Percentiles rank a stretch among this genome's conserved stretches.
phyloP scores from a whole-genome alignment of 148 eudicot species.

The Tetragonia tetragonoides region DNA sequence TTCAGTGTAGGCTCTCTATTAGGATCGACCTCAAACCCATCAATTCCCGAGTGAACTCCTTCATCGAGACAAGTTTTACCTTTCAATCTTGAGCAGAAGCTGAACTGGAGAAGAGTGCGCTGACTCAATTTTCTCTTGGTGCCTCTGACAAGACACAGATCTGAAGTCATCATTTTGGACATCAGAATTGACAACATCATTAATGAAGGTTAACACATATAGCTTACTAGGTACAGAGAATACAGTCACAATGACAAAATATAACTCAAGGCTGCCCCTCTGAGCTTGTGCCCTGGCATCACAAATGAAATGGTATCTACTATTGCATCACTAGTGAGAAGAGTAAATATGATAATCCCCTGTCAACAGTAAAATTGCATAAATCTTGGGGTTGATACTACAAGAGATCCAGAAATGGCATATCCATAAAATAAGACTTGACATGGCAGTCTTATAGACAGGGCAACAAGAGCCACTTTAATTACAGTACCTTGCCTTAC shows the following conservation, averaged over 20 bases:
- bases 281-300: background rate
- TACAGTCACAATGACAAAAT: background rate
- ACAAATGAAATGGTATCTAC: background rate
- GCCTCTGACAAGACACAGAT: slow-evolving; percentile 73
- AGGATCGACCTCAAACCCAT: slow-evolving; percentile 22
- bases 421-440: background rate
- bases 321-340: background rate
- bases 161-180: slow-evolving; percentile 38
- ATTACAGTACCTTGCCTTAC: background rate
- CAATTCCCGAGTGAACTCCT: slow-evolving; percentile 21
- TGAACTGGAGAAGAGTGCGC: slow-evolving; percentile 71
- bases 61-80: slow-evolving; percentile 19
- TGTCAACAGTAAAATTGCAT: background rate
- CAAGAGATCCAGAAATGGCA: background rate
- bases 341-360: background rate
- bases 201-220: background rate
- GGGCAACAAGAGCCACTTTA: background rate
- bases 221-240: background rate
- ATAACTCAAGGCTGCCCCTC: background rate
- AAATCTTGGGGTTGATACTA: background rate
- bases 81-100: slow-evolving; percentile 44
- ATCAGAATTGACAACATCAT: background rate
- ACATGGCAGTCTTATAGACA: background rate
- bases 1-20: slow-evolving; percentile 22
- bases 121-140: slow-evolving; percentile 77